A percentile compares a stretch with the other conserved stretches of the same genome.
These are phyloP conservation scores for Penicillium italicum DNA, from an alignment of 2,329 filamentous ascomycete genomes.

Conservation along the genomic window DNA sequence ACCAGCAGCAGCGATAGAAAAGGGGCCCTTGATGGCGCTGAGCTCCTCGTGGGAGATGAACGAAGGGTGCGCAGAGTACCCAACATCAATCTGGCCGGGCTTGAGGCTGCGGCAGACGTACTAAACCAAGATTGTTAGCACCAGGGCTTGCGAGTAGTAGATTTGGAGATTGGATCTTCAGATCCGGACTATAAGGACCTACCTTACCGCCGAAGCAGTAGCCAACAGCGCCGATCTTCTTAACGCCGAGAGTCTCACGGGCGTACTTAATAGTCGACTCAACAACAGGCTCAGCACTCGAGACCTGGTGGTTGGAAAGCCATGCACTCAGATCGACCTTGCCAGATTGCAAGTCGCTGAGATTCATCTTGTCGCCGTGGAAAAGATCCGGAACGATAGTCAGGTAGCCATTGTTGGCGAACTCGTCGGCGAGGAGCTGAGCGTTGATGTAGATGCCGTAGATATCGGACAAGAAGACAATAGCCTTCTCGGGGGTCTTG, in stretches of 20 bases:
- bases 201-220: slow-evolving; percentile 76
- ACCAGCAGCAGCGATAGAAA: slow-evolving; percentile 61
- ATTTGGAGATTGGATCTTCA: background rate
- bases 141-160: no score
- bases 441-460: slow-evolving; percentile 59
- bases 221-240: slow-evolving; percentile 62
- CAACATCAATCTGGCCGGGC: slow-evolving; percentile 62
- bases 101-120: slow-evolving; percentile 67
- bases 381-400: slow-evolving; percentile 68
- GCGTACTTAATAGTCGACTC: slow-evolving; percentile 54
- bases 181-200: slow-evolving; percentile 15
- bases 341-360: slow-evolving; percentile 49
- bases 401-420: slow-evolving; percentile 68
- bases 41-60: slow-evolving; percentile 69
- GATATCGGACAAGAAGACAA: slow-evolving; percentile 57
- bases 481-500: slow-evolving; percentile 50
- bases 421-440: slow-evolving; percentile 69
- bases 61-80: slow-evolving; percentile 72
- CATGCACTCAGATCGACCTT: slow-evolving; percentile 52
- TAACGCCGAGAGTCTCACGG: slow-evolving; percentile 53
- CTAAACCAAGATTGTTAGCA: slow-evolving; percentile 33
- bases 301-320: slow-evolving; percentile 49
- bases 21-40: slow-evolving; percentile 60
- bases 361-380: slow-evolving; percentile 59
- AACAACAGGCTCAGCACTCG: slow-evolving; percentile 53